These are phyloP conservation scores for Claviceps sp. DNA, from an alignment of 2,329 filamentous ascomycete species.

Conservation along the genomic window DNA sequence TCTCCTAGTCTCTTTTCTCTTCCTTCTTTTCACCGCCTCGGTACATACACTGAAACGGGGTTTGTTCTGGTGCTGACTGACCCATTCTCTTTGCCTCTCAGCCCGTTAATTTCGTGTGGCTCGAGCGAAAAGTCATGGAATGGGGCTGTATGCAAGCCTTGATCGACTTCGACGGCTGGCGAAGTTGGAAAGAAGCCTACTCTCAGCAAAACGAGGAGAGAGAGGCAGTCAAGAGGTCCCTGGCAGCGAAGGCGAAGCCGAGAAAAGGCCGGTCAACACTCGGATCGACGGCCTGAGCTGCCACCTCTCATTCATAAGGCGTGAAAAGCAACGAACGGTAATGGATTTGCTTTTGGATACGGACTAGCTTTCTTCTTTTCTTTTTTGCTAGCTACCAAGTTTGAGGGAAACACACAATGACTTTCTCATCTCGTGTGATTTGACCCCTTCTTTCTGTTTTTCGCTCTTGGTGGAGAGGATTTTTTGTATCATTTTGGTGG, in stretches of 20 bases:
- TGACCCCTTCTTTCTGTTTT: not conserved
- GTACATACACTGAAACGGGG: not conserved
- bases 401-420: no score
- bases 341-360: no score
- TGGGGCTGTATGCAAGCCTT: slow-evolving; percentile 99
- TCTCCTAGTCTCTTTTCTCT: not conserved
- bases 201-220: slow-evolving; percentile 32
- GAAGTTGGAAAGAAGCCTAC: slow-evolving; percentile 81
- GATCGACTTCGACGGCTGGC: slow-evolving; percentile 97
- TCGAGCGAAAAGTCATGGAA: slow-evolving; percentile 95
- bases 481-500: not conserved
- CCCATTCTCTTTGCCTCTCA: slow-evolving; percentile 21
- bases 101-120: slow-evolving; percentile 96
- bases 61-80: not conserved
- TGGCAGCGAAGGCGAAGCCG: slow-evolving; percentile 22
- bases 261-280: slow-evolving; percentile 33
- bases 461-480: not conserved
- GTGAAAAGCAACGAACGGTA: no score
- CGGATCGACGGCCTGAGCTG: not conserved
- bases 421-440: no score
- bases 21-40: not conserved
- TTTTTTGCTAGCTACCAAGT: no score
- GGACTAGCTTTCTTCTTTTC: no score
- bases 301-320: not conserved
- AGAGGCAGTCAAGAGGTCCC: slow-evolving; percentile 28